Evolutionary conservation across 257 asterid genomes (phyloP).

Genomic region (Handroanthus guayacan): DNA sequence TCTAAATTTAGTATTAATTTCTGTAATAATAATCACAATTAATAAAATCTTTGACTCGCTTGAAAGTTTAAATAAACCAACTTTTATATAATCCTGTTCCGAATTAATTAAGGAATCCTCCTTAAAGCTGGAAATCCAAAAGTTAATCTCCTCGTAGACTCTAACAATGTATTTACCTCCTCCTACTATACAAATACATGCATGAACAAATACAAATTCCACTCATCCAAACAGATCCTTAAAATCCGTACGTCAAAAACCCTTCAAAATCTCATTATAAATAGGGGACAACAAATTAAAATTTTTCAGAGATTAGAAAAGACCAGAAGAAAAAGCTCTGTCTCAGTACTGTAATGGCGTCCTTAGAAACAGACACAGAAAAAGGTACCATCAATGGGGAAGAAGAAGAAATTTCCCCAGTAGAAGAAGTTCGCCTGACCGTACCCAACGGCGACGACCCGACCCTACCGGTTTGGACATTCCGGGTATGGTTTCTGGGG

Average conservation of each 20-base stretch:
- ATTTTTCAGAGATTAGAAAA: too few species aligned
- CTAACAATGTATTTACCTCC: too few species aligned
- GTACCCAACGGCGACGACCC: conserved; percentile 64
- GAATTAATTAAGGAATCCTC: too few species aligned
- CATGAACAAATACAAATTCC: not conserved
- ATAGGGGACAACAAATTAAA: not conserved
- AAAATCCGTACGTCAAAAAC: not conserved
- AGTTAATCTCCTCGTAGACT: too few species aligned
- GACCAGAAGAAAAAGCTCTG: not conserved
- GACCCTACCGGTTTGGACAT: conserved; percentile 71
- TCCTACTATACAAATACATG: too few species aligned
- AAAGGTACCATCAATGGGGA: not conserved
- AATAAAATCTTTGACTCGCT: too few species aligned
- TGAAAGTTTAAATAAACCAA: too few species aligned
- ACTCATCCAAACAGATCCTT: not conserved
- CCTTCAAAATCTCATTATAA: not conserved
- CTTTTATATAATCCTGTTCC: too few species aligned
- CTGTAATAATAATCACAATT: too few species aligned
- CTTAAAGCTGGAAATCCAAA: too few species aligned
- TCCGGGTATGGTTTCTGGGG: conserved; percentile 75
- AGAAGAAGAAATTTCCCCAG: conserved; percentile 47
- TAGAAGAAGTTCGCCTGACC: conserved; percentile 67
- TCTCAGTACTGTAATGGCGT: not conserved
- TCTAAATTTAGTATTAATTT: too few species aligned
- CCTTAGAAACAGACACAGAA: conserved; percentile 17